Percentiles rank a stretch among this genome's conserved stretches.
These are phyloP conservation scores for Beauveria brongniartii DNA, from an alignment of 2,329 filamentous ascomycete genomes.

Conservation along the genomic window DNA sequence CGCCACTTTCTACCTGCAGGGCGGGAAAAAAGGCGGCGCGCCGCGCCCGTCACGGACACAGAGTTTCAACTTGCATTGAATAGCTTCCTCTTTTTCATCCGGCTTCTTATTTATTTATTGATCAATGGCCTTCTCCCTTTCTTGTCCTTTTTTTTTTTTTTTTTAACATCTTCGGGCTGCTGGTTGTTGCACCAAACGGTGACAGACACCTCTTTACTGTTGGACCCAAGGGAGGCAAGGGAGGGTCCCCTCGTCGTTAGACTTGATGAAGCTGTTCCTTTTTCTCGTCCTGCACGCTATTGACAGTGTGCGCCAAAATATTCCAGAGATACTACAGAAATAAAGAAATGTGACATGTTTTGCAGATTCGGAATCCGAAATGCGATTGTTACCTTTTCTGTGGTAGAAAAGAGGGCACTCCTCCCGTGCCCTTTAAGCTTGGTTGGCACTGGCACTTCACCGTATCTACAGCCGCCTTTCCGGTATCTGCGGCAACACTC, in stretches of 20 bases:
- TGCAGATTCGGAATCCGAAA: not conserved
- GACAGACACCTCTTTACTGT: not conserved
- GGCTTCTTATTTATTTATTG: not conserved
- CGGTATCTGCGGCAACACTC: not conserved
- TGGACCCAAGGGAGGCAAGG: not conserved
- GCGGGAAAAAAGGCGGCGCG: not conserved
- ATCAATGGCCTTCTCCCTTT: not conserved
- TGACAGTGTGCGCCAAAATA: not conserved
- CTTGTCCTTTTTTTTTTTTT: not conserved
- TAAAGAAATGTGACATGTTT: not conserved
- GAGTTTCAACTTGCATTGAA: not conserved
- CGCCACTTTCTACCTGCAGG: slow-evolving; percentile 3
- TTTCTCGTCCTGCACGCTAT: not conserved
- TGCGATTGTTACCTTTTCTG: not conserved
- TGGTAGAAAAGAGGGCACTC: not conserved
- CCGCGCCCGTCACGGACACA: not conserved
- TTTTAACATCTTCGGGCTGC: not conserved
- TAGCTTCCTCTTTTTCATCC: not conserved
- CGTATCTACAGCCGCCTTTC: not conserved
- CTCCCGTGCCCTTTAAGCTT: not conserved
- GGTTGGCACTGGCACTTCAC: not conserved
- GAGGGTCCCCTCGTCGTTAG: not conserved
- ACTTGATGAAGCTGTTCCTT: not conserved
- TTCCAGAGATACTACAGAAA: not conserved
- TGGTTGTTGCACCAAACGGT: not conserved